These are phyloP conservation scores for Neurospora africana DNA, from an alignment of 495 filamentous ascomycete species.

Conservation along the genomic window DNA sequence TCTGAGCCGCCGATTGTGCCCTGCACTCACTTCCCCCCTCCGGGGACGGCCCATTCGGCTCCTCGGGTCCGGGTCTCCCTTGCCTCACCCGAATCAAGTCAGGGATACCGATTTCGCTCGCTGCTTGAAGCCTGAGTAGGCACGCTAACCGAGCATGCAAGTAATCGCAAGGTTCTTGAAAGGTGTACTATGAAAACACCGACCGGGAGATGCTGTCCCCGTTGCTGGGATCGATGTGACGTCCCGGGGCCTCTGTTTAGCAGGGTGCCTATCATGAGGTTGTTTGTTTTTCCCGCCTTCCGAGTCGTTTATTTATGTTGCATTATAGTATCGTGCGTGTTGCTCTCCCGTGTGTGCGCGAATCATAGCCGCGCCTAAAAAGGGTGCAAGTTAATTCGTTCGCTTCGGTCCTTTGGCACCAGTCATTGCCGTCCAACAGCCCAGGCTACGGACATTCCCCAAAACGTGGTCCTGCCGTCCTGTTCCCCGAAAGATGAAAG, in stretches of 20 bases:
- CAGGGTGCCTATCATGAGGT: neutral
- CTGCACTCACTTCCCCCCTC: neutral
- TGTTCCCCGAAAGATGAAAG: neutral
- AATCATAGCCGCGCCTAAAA: neutral
- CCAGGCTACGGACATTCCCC: constrained; percentile 23
- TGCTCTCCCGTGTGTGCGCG: neutral
- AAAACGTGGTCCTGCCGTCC: constrained; percentile 4
- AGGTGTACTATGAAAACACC: neutral
- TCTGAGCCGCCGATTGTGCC: neutral
- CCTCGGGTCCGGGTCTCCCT: neutral
- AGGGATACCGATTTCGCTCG: neutral
- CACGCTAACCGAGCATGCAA: neutral
- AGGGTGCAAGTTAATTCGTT: neutral
- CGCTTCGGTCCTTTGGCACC: neutral
- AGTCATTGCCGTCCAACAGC: neutral
- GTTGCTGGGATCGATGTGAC: neutral
- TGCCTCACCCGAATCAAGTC: neutral
- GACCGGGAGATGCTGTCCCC: neutral
- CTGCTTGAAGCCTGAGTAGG: neutral
- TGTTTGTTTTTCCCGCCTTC: neutral
- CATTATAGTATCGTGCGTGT: neutral
- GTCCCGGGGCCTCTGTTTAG: neutral
- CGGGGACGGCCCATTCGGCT: neutral
- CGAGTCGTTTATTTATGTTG: neutral
- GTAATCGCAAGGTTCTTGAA: neutral